These are phyloP conservation scores for Leucocoprinus leucothites DNA, from an alignment of 768 basidiomycete genomes.

Conservation along the genomic window DNA sequence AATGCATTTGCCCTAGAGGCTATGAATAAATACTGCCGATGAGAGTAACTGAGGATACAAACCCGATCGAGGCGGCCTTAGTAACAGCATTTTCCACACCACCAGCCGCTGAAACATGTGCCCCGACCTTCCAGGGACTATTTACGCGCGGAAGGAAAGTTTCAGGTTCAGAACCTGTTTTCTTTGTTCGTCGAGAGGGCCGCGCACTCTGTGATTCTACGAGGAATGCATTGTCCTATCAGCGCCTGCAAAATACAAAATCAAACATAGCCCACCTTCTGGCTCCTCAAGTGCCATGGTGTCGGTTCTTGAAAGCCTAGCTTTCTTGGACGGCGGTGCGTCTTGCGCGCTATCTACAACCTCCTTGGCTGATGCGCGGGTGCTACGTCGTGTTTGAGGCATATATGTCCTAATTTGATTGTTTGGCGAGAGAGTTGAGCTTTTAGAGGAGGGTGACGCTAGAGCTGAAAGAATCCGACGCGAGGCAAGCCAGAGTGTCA, in stretches of 20 bases:
- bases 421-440: background rate
- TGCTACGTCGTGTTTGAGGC: background rate
- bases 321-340: background rate
- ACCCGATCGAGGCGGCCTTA: conserved; percentile 75
- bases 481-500: background rate
- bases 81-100: conserved; percentile 72
- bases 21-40: background rate
- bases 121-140: conserved; percentile 69
- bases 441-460: background rate
- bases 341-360: background rate
- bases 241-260: no score
- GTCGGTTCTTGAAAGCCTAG: background rate
- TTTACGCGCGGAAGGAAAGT: conserved; percentile 27
- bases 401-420: background rate
- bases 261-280: no score
- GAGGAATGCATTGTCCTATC: no score
- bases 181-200: conserved; percentile 14
- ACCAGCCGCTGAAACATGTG: conserved; percentile 80
- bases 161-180: conserved; percentile 14
- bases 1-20: conserved; percentile 70
- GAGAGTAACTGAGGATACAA: conserved; percentile 10
- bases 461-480: background rate
- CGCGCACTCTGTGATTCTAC: background rate
- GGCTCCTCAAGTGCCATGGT: background rate
- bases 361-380: background rate